Percentiles rank a stretch among this genome's conserved stretches.
phyloP scores from a whole-genome alignment of 225 moss, liverwort and hornwort species.

The Bryoerythrophyllum caledonicum region DNA sequence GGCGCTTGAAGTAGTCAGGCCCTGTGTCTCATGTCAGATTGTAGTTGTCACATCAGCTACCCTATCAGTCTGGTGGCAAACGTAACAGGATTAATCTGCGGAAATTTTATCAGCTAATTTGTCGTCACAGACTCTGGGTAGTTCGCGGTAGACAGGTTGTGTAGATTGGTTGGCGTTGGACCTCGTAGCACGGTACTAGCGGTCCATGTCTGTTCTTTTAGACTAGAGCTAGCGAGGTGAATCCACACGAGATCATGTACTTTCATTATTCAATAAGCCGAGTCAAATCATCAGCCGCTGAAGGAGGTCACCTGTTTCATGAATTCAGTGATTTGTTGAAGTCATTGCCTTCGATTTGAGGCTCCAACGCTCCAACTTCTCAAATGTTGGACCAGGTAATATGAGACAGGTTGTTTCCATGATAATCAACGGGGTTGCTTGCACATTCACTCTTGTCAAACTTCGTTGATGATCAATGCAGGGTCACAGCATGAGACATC shows the following conservation, averaged over 20 bases:
- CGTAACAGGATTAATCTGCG: not conserved
- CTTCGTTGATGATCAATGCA: too few relatives aligned
- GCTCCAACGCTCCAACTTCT: not conserved
- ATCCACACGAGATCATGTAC: slow-evolving; percentile 17
- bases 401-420: too few relatives aligned
- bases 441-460: too few relatives aligned
- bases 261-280: slow-evolving; percentile 9
- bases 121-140: not conserved
- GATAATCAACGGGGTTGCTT: too few relatives aligned
- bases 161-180: slow-evolving; percentile 11
- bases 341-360: not conserved
- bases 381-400: not conserved
- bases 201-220: slow-evolving; percentile 4
- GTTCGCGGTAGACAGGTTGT: slow-evolving; percentile 9
- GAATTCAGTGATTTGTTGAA: not conserved
- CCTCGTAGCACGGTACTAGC: not conserved
- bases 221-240: slow-evolving; percentile 20
- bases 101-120: too few relatives aligned
- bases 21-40: slow-evolving; percentile 54
- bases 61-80: not conserved
- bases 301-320: not conserved
- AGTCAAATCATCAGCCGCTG: slow-evolving; percentile 21
- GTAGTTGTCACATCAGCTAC: slow-evolving; percentile 1
- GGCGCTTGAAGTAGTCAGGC: not conserved
- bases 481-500: too few relatives aligned